These are phyloP conservation scores for Eragrostis curvula DNA, from an alignment of 176 grass and related monocot genomes.

Conservation along the genomic window DNA sequence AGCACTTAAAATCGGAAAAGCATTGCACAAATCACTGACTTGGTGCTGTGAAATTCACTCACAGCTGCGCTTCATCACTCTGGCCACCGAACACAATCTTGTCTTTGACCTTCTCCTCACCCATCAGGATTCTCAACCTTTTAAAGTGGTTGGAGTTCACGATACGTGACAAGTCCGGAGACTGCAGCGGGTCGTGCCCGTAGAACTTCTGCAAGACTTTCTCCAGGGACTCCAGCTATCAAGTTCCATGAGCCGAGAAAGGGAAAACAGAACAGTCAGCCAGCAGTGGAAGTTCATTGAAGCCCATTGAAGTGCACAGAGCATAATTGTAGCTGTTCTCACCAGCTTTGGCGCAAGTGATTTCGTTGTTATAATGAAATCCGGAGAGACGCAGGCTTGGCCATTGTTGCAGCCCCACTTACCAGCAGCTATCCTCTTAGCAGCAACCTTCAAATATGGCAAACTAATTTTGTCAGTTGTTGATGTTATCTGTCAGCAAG, in stretches of 20 bases:
- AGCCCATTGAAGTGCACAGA: not conserved
- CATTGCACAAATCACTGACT: not conserved
- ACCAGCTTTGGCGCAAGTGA: slow-evolving; percentile 86
- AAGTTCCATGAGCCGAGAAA: slow-evolving; percentile 19
- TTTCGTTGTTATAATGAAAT: slow-evolving; percentile 92
- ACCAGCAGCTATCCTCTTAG: slow-evolving; percentile 75
- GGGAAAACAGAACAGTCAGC: not conserved
- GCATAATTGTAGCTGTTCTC: not conserved
- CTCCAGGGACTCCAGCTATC: slow-evolving; percentile 70
- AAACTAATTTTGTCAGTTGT: not conserved
- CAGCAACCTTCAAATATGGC: slow-evolving; percentile 52
- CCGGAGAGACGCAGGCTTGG: slow-evolving; percentile 92
- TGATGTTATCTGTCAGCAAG: not conserved
- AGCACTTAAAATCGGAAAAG: not conserved
- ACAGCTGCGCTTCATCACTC: slow-evolving; percentile 65
- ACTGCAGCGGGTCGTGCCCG: slow-evolving; percentile 70
- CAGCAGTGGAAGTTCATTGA: not conserved
- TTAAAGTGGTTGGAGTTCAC: slow-evolving; percentile 73
- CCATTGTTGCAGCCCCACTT: slow-evolving; percentile 98
- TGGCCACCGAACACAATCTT: slow-evolving; percentile 78
- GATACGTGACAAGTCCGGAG: slow-evolving; percentile 77
- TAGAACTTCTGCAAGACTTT: slow-evolving; percentile 75
- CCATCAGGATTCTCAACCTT: slow-evolving; percentile 58
- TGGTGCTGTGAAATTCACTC: slow-evolving; percentile 33
- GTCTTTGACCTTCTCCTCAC: slow-evolving; percentile 61